A percentile compares a stretch with the other conserved stretches of the same genome.
These are phyloP conservation scores for Ustilago nuda DNA, from an alignment of 1,284 basidiomycete species.

Conservation along the genomic window DNA sequence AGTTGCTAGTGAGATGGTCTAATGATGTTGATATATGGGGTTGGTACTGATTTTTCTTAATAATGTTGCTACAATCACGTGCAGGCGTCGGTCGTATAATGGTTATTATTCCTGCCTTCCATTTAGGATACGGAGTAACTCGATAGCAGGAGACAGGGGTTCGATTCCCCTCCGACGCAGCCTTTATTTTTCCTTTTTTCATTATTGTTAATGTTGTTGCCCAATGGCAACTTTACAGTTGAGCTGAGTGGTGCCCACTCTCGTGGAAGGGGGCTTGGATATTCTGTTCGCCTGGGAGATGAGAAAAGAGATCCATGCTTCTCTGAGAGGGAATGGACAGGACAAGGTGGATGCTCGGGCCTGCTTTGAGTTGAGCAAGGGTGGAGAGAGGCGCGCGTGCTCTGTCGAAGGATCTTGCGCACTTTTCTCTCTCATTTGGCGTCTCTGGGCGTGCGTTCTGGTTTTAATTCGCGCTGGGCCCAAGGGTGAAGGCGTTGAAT, in stretches of 20 bases:
- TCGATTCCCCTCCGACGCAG: constrained; percentile 47
- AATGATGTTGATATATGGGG: too few relatives aligned
- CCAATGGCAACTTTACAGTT: too few relatives aligned
- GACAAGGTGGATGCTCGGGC: constrained; percentile 14
- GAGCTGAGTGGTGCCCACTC: too few relatives aligned
- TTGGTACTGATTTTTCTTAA: too few relatives aligned
- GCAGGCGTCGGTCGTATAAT: constrained; percentile 19
- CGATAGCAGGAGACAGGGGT: constrained; percentile 45
- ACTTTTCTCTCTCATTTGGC: background rate
- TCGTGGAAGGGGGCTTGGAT: too few relatives aligned
- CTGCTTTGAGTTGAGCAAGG: background rate
- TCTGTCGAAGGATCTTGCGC: background rate
- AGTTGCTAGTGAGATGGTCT: too few relatives aligned
- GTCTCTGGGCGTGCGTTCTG: background rate
- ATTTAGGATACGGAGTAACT: constrained; percentile 14
- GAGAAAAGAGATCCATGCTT: background rate
- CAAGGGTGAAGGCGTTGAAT: background rate
- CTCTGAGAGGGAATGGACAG: background rate
- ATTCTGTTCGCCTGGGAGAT: background rate
- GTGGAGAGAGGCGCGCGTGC: background rate
- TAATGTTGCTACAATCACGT: too few relatives aligned
- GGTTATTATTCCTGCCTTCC: constrained; percentile 41
- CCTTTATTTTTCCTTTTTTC: background rate
- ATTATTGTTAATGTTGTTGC: too few relatives aligned
- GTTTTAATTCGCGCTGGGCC: too few relatives aligned